Percentiles rank a stretch among this genome's conserved stretches.
Evolutionary conservation across 1,284 basidiomycete species (phyloP).

Genomic region (Termitomyces sp.): DNA sequence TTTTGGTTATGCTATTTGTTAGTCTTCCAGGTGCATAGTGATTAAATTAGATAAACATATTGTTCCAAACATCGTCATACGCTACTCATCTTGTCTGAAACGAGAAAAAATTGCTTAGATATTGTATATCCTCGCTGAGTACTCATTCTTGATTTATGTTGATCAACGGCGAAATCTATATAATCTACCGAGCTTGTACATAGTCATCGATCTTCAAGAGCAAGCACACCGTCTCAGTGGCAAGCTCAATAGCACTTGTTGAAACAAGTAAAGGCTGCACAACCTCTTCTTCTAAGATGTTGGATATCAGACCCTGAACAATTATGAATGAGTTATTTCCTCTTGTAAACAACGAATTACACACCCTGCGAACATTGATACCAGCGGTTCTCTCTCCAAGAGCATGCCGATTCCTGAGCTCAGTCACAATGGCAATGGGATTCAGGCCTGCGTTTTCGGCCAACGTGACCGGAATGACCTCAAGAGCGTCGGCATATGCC

Average conservation of each 20-base stretch:
- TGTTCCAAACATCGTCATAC: slow-evolving; percentile 12
- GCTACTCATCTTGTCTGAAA: background rate
- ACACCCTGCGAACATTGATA: slow-evolving; percentile 95
- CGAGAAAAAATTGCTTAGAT: background rate
- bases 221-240: slow-evolving; percentile 97
- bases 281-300: slow-evolving; percentile 96
- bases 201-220: slow-evolving; percentile 98
- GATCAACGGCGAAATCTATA: background rate
- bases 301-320: slow-evolving; percentile 84
- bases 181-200: slow-evolving; percentile 62
- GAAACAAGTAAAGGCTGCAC: slow-evolving; percentile 95
- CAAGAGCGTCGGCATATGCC: slow-evolving; percentile 96
- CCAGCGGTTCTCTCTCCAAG: slow-evolving; percentile 93
- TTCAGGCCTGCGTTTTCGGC: slow-evolving; percentile 99
- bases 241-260: slow-evolving; percentile 91
- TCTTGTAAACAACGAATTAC: slow-evolving; percentile 17
- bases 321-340: slow-evolving; percentile 4
- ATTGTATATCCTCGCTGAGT: slow-evolving; percentile 4
- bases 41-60: slow-evolving; percentile 18
- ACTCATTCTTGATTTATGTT: background rate
- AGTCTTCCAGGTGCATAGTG: slow-evolving; percentile 1
- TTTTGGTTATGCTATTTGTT: slow-evolving; percentile 2
- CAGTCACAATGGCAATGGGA: slow-evolving; percentile 97
- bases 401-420: slow-evolving; percentile 95
- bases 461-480: slow-evolving; percentile 96